Percentiles rank a stretch among this genome's conserved stretches.
These are phyloP conservation scores for Phaffomyces antillensis DNA, from an alignment of 805 yeast genomes.

Conservation along the genomic window DNA sequence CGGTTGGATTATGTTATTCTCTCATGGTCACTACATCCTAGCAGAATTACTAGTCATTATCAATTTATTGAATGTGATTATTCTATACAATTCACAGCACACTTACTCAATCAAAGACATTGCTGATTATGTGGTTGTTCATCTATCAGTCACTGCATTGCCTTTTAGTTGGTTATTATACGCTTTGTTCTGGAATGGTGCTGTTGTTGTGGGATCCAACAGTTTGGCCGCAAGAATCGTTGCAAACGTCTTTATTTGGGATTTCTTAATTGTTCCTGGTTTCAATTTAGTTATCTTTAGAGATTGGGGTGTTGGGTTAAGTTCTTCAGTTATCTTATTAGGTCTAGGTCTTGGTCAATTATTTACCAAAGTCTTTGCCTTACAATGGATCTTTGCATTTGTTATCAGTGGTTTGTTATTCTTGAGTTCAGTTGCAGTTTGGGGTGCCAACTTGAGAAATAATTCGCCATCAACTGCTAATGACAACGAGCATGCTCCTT, in stretches of 20 bases:
- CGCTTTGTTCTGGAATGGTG: conserved; percentile 81
- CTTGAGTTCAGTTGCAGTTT: conserved; percentile 40
- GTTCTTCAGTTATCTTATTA: conserved; percentile 49
- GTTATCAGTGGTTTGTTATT: conserved; percentile 53
- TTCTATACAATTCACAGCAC: conserved; percentile 45
- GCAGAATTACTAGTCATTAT: conserved; percentile 51
- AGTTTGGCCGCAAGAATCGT: conserved; percentile 54
- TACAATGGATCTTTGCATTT: conserved; percentile 84
- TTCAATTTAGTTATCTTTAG: conserved; percentile 49
- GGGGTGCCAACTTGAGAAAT: conserved; percentile 28
- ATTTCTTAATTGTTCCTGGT: conserved; percentile 59
- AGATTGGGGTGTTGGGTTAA: conserved; percentile 66
- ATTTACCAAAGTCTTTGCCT: conserved; percentile 58
- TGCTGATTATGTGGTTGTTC: conserved; percentile 48
- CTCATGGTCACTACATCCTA: conserved; percentile 48
- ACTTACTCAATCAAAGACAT: conserved; percentile 50
- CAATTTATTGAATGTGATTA: conserved; percentile 53
- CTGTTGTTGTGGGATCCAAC: conserved; percentile 47
- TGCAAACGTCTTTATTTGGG: conserved; percentile 75
- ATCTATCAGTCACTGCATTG: conserved; percentile 58
- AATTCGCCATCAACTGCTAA: not conserved
- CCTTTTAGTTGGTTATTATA: conserved; percentile 73
- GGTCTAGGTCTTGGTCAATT: conserved; percentile 70
- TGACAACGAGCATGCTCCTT: conserved; percentile 30
- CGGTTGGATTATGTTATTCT: conserved; percentile 59